Conservation (phyloP, 2,329 filamentous ascomycete genomes). For the Fusarium verticillioides region DNA sequence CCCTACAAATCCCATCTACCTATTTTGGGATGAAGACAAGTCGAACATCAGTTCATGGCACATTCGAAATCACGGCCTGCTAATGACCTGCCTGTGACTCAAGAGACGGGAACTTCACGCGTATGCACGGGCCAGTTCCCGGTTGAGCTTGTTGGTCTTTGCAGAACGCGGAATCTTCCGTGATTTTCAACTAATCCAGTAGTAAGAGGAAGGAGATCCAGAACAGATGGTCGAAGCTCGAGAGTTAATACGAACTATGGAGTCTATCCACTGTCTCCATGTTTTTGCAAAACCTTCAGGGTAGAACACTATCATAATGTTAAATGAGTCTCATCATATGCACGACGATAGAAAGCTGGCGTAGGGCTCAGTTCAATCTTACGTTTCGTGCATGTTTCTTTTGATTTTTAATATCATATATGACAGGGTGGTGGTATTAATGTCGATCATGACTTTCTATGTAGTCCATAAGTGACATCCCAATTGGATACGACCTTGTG, state of each 20-base stretch:
- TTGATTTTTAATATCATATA: too few relatives aligned
- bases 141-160: neutral
- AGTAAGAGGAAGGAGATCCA: neutral
- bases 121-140: neutral
- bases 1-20: rapidly evolving
- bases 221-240: neutral
- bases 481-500: too few relatives aligned
- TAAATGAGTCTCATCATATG: neutral
- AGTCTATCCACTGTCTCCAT: neutral
- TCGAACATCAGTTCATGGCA: neutral
- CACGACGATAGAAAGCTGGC: too few relatives aligned
- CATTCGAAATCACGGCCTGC: neutral
- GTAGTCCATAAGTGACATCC: neutral
- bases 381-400: too few relatives aligned
- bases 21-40: neutral
- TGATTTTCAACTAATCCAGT: neutral
- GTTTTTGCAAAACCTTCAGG: neutral
- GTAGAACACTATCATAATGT: neutral
- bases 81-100: too few relatives aligned
- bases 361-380: too few relatives aligned
- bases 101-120: neutral
- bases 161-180: neutral
- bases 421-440: too few relatives aligned
- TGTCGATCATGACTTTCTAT: too few relatives aligned
- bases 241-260: too few relatives aligned